Percentiles rank a stretch among this genome's conserved stretches.
Evolutionary conservation across 2,329 filamentous ascomycete species (phyloP).

Genomic region (Periconia macrospinosa): DNA sequence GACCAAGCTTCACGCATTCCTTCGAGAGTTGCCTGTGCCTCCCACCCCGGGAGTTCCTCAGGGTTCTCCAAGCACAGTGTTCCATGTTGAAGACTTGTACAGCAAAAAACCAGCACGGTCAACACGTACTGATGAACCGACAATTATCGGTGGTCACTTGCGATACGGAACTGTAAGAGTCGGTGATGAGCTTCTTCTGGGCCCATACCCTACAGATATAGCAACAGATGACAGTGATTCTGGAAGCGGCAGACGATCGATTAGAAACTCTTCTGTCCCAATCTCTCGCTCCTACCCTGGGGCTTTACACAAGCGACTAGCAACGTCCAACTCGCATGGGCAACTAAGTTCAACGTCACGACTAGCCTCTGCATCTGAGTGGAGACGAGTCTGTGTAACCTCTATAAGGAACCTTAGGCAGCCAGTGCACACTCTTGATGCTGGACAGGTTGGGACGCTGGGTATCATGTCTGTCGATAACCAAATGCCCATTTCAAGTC

Average conservation of each 20-base stretch:
- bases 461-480: constrained; percentile 61
- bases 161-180: constrained; percentile 77
- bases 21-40: constrained; percentile 73
- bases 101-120: constrained; percentile 54
- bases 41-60: constrained; percentile 39
- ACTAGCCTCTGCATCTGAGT: constrained; percentile 51
- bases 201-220: constrained; percentile 60
- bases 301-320: constrained; percentile 38
- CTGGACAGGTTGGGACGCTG: constrained; percentile 87
- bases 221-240: constrained; percentile 42
- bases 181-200: constrained; percentile 76
- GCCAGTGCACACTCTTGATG: constrained; percentile 73
- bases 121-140: constrained; percentile 20
- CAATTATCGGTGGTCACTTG: constrained; percentile 83
- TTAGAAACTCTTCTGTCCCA: constrained; percentile 32
- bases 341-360: background rate
- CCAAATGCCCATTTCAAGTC: constrained; percentile 27
- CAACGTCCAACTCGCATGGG: constrained; percentile 2
- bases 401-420: constrained; percentile 87
- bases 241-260: constrained; percentile 27
- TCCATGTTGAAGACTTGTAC: constrained; percentile 91
- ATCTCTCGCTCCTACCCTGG: constrained; percentile 54
- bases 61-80: constrained; percentile 61
- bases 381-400: constrained; percentile 78
- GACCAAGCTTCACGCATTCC: constrained; percentile 76